phyloP scores from a whole-genome alignment of 257 asterid genomes.

The Jacaranda copaia region DNA sequence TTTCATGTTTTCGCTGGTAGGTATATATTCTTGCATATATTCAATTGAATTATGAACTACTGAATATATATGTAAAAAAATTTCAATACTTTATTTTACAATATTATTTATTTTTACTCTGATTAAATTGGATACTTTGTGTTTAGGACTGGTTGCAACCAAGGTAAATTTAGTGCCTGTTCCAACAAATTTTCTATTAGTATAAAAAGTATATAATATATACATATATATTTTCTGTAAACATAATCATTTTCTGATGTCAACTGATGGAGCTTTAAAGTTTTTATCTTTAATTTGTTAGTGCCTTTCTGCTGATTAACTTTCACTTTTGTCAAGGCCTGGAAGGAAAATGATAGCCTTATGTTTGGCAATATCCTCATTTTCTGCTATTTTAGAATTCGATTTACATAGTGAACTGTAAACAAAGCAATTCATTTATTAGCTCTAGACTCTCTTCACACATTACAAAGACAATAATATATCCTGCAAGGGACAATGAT shows the following conservation, averaged over 20 bases:
- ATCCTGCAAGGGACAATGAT: constrained; percentile 32
- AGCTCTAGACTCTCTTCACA: constrained; percentile 42
- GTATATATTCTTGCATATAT: no score
- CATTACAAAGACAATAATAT: constrained; percentile 30
- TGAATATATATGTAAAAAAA: no score
- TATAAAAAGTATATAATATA: no score
- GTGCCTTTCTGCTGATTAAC: constrained; percentile 23
- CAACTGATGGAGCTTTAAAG: neutral
- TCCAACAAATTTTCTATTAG: no score
- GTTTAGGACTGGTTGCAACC: no score
- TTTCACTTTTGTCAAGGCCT: constrained; percentile 30
- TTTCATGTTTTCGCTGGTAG: no score
- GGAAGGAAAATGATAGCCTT: constrained; percentile 22
- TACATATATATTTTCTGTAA: neutral
- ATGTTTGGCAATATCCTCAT: constrained; percentile 37
- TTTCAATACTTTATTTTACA: no score
- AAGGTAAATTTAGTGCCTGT: no score
- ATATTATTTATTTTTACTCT: no score
- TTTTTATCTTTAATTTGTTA: neutral
- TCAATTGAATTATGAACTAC: no score
- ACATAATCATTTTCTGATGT: neutral
- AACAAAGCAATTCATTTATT: constrained; percentile 37
- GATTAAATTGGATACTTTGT: no score
- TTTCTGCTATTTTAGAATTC: constrained; percentile 6
- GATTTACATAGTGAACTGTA: constrained; percentile 41